These are phyloP conservation scores for Pythium plurisporium DNA, from an alignment of 352 stramenopile genomes.

Conservation along the genomic window DNA sequence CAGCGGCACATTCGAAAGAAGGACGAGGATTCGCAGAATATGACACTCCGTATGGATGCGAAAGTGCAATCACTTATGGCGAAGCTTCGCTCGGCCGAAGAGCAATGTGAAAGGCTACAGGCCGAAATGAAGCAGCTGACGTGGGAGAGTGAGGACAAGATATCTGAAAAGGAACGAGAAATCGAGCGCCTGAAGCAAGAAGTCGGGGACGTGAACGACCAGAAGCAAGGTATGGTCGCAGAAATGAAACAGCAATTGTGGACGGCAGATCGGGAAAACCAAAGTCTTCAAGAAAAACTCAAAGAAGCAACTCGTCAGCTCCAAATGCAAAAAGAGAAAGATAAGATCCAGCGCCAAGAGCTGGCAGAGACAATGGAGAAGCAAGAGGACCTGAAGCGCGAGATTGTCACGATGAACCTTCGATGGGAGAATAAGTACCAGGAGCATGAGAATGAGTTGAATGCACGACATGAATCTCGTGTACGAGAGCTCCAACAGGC, in stretches of 20 bases:
- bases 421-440: slow-evolving; percentile 67
- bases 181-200: slow-evolving; percentile 43
- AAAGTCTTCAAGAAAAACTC: slow-evolving; percentile 43
- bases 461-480: slow-evolving; percentile 37
- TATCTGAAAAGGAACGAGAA: slow-evolving; percentile 56
- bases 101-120: slow-evolving; percentile 42
- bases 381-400: slow-evolving; percentile 56
- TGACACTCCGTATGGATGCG: slow-evolving; percentile 22
- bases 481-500: slow-evolving; percentile 49
- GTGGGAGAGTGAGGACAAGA: slow-evolving; percentile 58
- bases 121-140: slow-evolving; percentile 54
- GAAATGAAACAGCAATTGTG: slow-evolving; percentile 60
- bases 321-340: slow-evolving; percentile 53
- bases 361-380: slow-evolving; percentile 46
- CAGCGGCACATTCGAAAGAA: slow-evolving; percentile 42
- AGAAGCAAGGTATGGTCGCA: slow-evolving; percentile 32
- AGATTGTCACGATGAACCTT: slow-evolving; percentile 60
- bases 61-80: slow-evolving; percentile 42
- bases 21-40: slow-evolving; percentile 21
- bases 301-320: slow-evolving; percentile 43
- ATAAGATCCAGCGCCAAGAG: slow-evolving; percentile 55
- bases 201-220: slow-evolving; percentile 54
- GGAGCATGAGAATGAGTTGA: slow-evolving; percentile 54
- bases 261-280: slow-evolving; percentile 34
- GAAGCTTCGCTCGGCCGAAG: slow-evolving; percentile 50